Evolutionary conservation across 2,329 filamentous ascomycete genomes (phyloP).

Genomic region (Cordyceps tenuipes): DNA sequence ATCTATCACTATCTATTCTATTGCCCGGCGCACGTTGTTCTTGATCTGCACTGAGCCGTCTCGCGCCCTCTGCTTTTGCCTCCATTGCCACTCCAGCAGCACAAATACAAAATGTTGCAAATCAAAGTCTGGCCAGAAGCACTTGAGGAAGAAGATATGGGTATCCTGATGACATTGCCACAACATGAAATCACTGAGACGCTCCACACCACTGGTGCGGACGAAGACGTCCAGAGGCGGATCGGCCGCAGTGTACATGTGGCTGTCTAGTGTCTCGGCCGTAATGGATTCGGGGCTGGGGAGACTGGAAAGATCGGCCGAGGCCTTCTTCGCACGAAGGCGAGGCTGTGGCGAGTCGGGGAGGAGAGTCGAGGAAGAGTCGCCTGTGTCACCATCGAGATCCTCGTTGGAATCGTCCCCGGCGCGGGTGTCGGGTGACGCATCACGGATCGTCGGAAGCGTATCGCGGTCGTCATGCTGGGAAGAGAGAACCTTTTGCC

Average conservation of each 20-base stretch:
- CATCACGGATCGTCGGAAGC: constrained; percentile 41
- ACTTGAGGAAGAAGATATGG: constrained; percentile 84
- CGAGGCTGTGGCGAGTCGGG: constrained; percentile 43
- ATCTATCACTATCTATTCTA: constrained; percentile 15
- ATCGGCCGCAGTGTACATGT: constrained; percentile 79
- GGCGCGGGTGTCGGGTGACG: constrained; percentile 37
- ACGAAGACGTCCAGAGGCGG: constrained; percentile 88
- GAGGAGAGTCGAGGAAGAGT: constrained; percentile 52
- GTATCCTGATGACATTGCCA: constrained; percentile 96
- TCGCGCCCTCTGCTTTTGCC: constrained; percentile 48
- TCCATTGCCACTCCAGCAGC: constrained; percentile 79
- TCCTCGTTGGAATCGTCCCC: constrained; percentile 38
- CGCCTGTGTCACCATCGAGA: constrained; percentile 39
- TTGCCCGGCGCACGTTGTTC: constrained; percentile 19
- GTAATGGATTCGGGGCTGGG: constrained; percentile 83
- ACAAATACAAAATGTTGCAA: constrained; percentile 90
- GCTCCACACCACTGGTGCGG: constrained; percentile 84
- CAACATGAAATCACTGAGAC: constrained; percentile 95
- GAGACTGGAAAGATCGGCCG: constrained; percentile 30
- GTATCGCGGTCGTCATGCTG: constrained; percentile 43
- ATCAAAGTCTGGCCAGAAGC: constrained; percentile 93
- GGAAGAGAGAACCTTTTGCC: constrained; percentile 71
- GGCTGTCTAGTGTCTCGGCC: constrained; percentile 67
- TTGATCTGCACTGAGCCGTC: constrained; percentile 26
- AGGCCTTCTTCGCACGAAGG: constrained; percentile 23